phyloP scores from a whole-genome alignment of 1,284 basidiomycete genomes.

The Heterobasidion irregulare region DNA sequence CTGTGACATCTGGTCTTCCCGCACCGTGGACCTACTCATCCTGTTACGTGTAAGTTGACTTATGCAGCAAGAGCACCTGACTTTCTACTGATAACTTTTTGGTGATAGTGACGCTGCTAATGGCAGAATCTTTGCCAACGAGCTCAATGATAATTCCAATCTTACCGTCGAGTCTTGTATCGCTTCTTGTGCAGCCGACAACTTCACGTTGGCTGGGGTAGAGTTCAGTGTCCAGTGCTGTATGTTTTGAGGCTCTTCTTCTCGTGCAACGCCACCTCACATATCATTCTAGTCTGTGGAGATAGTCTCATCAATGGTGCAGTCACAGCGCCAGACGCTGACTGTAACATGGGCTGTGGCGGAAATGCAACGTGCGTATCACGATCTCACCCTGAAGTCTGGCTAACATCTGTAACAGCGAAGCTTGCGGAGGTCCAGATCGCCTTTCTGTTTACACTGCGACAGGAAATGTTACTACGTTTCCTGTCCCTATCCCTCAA shows the following conservation, averaged over 20 bases:
- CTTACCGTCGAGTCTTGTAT: constrained; percentile 33
- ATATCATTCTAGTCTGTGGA: constrained; percentile 47
- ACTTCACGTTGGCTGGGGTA: constrained; percentile 30
- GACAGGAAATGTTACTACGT: constrained; percentile 36
- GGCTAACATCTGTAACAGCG: constrained; percentile 23
- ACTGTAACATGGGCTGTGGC: constrained; percentile 61
- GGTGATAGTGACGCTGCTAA: constrained; percentile 26
- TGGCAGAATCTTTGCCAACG: constrained; percentile 26
- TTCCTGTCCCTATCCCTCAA: constrained; percentile 51
- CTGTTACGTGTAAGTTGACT: constrained; percentile 47
- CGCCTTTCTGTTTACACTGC: constrained; percentile 63
- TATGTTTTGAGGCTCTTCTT: constrained; percentile 21
- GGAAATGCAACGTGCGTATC: constrained; percentile 50
- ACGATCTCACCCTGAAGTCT: too few species aligned
- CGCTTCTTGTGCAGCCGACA: constrained; percentile 20
- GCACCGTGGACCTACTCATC: constrained; percentile 38
- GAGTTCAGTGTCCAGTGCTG: constrained; percentile 55
- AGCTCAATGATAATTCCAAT: constrained; percentile 23
- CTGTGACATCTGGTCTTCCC: constrained; percentile 42
- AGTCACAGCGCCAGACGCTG: constrained; percentile 32
- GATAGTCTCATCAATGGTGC: constrained; percentile 52
- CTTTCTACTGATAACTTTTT: not conserved
- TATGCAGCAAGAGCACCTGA: not conserved
- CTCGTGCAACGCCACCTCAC: not conserved
- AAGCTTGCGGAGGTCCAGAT: constrained; percentile 64